A percentile compares a stretch with the other conserved stretches of the same genome.
phyloP scores from a whole-genome alignment of 768 basidiomycete species.

The Calocera cornea region DNA sequence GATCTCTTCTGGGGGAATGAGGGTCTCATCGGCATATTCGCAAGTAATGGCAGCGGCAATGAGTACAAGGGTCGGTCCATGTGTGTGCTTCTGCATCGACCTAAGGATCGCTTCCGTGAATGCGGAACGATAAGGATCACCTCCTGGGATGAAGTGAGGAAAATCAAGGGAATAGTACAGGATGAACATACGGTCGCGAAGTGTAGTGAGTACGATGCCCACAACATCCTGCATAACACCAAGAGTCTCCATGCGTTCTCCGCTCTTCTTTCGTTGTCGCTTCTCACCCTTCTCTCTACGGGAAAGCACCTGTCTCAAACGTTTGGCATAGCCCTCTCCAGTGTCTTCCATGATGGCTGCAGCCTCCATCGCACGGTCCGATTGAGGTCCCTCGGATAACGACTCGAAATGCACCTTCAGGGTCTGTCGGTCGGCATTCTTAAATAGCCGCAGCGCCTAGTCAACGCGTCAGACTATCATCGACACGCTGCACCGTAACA shows the following conservation, averaged over 20 bases:
- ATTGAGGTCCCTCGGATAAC: constrained; percentile 24
- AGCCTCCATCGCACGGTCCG: constrained; percentile 9
- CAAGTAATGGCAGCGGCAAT: constrained; percentile 55
- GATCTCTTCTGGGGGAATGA: constrained; percentile 38
- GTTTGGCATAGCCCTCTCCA: constrained; percentile 27
- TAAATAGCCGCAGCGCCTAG: constrained; percentile 49
- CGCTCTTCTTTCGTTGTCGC: constrained; percentile 17
- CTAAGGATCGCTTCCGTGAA: constrained; percentile 5
- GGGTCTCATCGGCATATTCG: constrained; percentile 41
- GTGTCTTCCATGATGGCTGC: constrained; percentile 28
- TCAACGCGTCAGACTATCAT: background rate
- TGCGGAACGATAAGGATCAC: background rate
- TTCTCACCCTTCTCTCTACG: constrained; percentile 27
- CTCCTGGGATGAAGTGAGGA: background rate
- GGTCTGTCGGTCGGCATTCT: constrained; percentile 44
- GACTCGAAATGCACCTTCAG: constrained; percentile 42
- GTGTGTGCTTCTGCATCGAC: constrained; percentile 9
- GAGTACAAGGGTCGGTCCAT: constrained; percentile 50
- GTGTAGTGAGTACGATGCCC: constrained; percentile 4
- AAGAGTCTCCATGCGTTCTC: background rate
- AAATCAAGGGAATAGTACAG: background rate
- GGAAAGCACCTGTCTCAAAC: constrained; percentile 45
- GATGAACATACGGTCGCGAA: constrained; percentile 6
- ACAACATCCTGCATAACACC: constrained; percentile 8
- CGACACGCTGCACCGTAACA: background rate